Base-by-base conservation (phyloP, 768 basidiomycete species). In the Gyrodon lividus region DNA sequence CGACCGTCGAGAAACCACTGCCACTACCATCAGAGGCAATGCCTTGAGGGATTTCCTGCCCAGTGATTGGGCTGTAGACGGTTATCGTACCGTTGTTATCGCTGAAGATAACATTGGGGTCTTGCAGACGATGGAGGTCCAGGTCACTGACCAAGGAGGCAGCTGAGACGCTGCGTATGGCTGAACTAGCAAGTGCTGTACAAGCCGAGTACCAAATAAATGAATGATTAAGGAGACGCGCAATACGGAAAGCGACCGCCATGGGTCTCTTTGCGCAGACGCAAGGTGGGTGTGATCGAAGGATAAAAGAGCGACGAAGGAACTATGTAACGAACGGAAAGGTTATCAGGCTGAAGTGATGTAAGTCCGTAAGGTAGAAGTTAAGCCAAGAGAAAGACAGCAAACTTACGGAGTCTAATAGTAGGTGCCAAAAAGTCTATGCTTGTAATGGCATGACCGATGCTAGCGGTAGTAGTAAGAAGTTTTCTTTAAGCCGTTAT, bases 1-100 rank as follows among this genome's bases (percentile, higher is more conserved):
- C 81, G 20, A 80, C 66, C 2, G 69, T 50, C 42, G 74, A 70
- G 57, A 79, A 80, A 30, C 66, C 72, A 7, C 69, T 66, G 6
- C 86, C 84, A 26, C 77, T 72, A 7, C 84, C 86, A 59, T 87
- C 86, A 2, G 81, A 72, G 3, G 78, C 84, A 5, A 70, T 50
- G 0, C 79, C 79, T 63, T 87, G 86, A 5, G 75, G 68, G 8
- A 85, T 72, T 22, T 64, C 51, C 43, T 69, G 58, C n/a, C 68
- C 66, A 0, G 81, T 79, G 22, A 40, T 26, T 6, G 80, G 66
- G 55, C 81, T 72, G 56, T 80, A 71, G 16, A 83, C 74, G 46
- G 66, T 40, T 2, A 69, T 70, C 20, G 66, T 70, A 13, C 82
- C 82, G 38, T 56, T 54, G 3, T 38, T 26, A 37, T 47, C 24